Conservation (phyloP, 257 asterid species). For the Lithospermum erythrorhizon region DNA sequence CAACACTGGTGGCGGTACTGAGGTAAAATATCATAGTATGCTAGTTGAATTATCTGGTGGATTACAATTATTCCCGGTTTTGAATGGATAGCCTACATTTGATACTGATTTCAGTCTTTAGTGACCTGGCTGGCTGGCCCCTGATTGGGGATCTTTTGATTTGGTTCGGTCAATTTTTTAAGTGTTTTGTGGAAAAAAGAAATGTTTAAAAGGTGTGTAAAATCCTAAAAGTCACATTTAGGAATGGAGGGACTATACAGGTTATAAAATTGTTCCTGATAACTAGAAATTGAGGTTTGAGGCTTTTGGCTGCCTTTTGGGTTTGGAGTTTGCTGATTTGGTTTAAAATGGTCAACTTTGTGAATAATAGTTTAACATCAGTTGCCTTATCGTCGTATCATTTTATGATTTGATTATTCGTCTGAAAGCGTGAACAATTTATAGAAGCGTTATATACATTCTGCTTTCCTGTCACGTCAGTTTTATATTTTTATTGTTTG, state of each 20-base stretch:
- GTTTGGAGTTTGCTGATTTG: background rate
- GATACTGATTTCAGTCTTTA: no score
- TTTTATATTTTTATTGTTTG: background rate
- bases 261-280: no score
- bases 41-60: background rate
- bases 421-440: no score
- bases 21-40: conserved; percentile 29
- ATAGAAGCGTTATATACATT: background rate
- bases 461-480: background rate
- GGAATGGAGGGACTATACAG: no score
- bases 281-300: no score
- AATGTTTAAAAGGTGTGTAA: no score
- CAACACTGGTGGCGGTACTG: conserved; percentile 77
- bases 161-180: background rate
- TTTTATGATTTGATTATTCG: background rate
- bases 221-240: no score
- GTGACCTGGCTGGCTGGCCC: background rate
- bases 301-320: background rate
- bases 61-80: background rate
- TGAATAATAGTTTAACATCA: no score
- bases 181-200: background rate
- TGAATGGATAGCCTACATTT: background rate
- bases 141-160: background rate
- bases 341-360: background rate
- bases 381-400: background rate